Percentiles rank a stretch among this genome's conserved stretches.
Conservation (phyloP, 805 yeast genomes). For the Suhomyces tanzawaensis region DNA sequence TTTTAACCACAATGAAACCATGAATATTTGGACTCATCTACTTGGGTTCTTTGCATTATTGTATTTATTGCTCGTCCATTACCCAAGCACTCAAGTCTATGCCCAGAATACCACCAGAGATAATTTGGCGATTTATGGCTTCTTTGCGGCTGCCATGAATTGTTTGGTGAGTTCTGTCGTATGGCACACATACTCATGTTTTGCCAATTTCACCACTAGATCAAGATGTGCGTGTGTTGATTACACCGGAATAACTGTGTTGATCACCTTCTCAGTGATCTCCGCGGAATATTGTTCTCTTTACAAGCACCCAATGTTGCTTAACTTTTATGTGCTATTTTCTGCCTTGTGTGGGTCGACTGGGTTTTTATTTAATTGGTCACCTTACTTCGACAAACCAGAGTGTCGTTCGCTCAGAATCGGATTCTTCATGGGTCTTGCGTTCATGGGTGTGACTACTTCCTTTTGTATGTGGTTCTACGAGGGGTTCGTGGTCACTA, state of each 20-base stretch:
- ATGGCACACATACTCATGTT: slow-evolving; percentile 91
- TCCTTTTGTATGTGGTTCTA: slow-evolving; percentile 52
- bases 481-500: slow-evolving; percentile 54
- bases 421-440: slow-evolving; percentile 73
- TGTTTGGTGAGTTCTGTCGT: slow-evolving; percentile 76
- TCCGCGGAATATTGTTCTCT: slow-evolving; percentile 82
- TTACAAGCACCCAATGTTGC: slow-evolving; percentile 54
- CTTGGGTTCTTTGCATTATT: slow-evolving; percentile 61
- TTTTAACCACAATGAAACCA: slow-evolving; percentile 77
- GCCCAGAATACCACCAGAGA: slow-evolving; percentile 38
- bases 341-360: slow-evolving; percentile 65
- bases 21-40: slow-evolving; percentile 92
- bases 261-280: slow-evolving; percentile 85
- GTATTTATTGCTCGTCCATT: slow-evolving; percentile 57
- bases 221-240: slow-evolving; percentile 88
- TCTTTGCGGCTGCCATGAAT: slow-evolving; percentile 67
- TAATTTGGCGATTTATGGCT: slow-evolving; percentile 56
- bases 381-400: slow-evolving; percentile 86
- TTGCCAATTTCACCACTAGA: slow-evolving; percentile 60
- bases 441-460: slow-evolving; percentile 71
- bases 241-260: slow-evolving; percentile 88
- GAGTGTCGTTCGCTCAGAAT: slow-evolving; percentile 80
- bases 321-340: slow-evolving; percentile 50
- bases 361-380: slow-evolving; percentile 85
- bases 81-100: slow-evolving; percentile 59